Conservation (phyloP, 1,139 yeast species). For the Yamadazyma taylorii region DNA sequence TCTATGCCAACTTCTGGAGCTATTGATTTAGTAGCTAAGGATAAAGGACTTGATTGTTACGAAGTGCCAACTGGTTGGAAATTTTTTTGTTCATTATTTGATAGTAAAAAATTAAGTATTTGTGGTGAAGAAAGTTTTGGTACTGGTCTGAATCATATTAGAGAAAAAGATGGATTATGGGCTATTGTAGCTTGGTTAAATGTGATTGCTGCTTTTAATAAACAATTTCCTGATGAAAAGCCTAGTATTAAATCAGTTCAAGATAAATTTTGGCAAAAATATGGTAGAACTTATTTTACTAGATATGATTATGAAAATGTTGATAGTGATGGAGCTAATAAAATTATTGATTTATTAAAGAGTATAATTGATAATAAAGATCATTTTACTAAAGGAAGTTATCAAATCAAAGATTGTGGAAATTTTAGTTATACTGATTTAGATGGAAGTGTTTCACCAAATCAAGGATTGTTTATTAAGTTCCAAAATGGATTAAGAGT, state of each 20-base stretch:
- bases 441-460: slow-evolving; percentile 87
- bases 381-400: slow-evolving; percentile 46
- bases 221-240: slow-evolving; percentile 50
- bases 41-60: slow-evolving; percentile 71
- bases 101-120: slow-evolving; percentile 86
- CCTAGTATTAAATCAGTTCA: slow-evolving; percentile 80
- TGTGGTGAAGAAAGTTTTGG: slow-evolving; percentile 99
- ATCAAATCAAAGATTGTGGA: slow-evolving; percentile 69
- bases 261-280: slow-evolving; percentile 82
- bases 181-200: slow-evolving; percentile 97
- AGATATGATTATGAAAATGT: slow-evolving; percentile 93
- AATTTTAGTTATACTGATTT: slow-evolving; percentile 92
- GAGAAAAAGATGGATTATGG: slow-evolving; percentile 98
- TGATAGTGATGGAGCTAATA: slow-evolving; percentile 68
- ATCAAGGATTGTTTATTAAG: slow-evolving; percentile 90
- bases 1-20: slow-evolving; percentile 98
- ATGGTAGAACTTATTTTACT: slow-evolving; percentile 97
- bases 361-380: slow-evolving; percentile 28
- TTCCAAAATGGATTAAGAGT: slow-evolving; percentile 81
- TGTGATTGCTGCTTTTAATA: slow-evolving; percentile 79
- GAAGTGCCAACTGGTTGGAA: slow-evolving; percentile 99
- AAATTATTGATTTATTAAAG: slow-evolving; percentile 61
- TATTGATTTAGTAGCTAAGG: slow-evolving; percentile 84
- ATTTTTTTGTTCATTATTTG: slow-evolving; percentile 93
- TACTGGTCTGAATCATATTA: slow-evolving; percentile 94